These are phyloP conservation scores for Boletus bicolor DNA, from an alignment of 768 basidiomycete species.

Conservation along the genomic window DNA sequence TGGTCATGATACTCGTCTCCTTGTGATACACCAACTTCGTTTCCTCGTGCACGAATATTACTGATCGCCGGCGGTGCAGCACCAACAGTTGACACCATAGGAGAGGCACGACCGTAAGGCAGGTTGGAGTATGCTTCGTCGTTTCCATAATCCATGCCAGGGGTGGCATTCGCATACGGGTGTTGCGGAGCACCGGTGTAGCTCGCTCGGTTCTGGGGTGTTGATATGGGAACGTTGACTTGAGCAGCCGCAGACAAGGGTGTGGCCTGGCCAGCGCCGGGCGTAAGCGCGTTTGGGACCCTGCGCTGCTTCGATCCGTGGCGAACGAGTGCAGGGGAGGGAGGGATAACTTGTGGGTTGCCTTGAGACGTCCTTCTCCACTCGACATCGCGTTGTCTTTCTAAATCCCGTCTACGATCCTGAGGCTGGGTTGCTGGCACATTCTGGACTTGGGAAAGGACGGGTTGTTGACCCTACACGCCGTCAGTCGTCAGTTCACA, in stretches of 20 bases:
- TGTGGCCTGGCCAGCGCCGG: conserved; percentile 58
- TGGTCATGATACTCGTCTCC: conserved; percentile 57
- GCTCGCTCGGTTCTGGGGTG: conserved; percentile 46
- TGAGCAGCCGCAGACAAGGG: conserved; percentile 77
- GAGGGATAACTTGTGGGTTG: conserved; percentile 55
- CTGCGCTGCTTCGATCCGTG: conserved; percentile 72
- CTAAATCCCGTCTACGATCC: conserved; percentile 58
- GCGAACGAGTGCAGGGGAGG: conserved; percentile 77
- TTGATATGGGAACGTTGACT: conserved; percentile 64
- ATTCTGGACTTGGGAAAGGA: conserved; percentile 63
- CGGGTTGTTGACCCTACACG: conserved; percentile 58
- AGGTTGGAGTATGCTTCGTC: conserved; percentile 61
- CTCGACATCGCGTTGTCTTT: conserved; percentile 53
- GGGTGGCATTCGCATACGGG: conserved; percentile 63
- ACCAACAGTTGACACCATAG: conserved; percentile 71
- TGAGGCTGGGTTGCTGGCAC: conserved; percentile 43
- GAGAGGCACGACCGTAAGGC: conserved; percentile 75
- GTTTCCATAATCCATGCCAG: conserved; percentile 58
- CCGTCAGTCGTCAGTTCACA: conserved; percentile 8
- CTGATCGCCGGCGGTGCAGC: conserved; percentile 72
- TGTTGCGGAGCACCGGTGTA: conserved; percentile 47
- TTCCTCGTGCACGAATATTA: conserved; percentile 66
- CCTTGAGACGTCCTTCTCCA: conserved; percentile 61
- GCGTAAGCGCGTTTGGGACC: conserved; percentile 56
- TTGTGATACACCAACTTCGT: conserved; percentile 64